Conservation (phyloP, 805 yeast species). For the Wickerhamomyces tratensis region DNA sequence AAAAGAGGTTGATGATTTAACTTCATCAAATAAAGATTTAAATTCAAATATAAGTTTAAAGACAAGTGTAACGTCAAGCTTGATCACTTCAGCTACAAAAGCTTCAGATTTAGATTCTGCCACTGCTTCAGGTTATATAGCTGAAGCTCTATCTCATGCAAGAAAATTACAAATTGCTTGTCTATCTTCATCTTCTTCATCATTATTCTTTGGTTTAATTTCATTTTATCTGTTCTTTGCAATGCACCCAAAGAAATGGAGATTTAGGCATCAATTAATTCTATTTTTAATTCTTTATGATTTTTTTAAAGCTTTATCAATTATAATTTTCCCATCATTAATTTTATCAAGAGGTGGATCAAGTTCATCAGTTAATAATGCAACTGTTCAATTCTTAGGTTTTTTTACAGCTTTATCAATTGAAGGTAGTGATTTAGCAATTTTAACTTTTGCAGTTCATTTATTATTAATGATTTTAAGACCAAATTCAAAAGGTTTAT, state of each 20-base stretch:
- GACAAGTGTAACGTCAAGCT: too few species aligned
- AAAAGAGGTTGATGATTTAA: too few species aligned
- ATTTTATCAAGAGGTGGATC: slow-evolving; percentile 26
- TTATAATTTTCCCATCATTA: slow-evolving; percentile 60
- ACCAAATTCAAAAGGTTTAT: slow-evolving; percentile 56
- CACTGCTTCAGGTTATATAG: too few species aligned
- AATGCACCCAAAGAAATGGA: slow-evolving; percentile 52
- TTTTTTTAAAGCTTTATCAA: slow-evolving; percentile 59
- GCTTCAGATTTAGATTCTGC: too few species aligned
- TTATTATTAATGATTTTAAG: slow-evolving; percentile 64
- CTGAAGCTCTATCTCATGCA: too few species aligned
- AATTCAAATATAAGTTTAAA: too few species aligned
- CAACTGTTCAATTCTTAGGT: slow-evolving; percentile 30
- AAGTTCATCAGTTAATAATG: slow-evolving; percentile 1
- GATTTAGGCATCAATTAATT: slow-evolving; percentile 65
- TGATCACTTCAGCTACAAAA: too few species aligned
- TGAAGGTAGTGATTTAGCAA: slow-evolving; percentile 83
- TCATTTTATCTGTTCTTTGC: slow-evolving; percentile 53
- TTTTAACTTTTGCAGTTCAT: slow-evolving; percentile 74
- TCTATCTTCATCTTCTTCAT: slow-evolving; percentile 37
- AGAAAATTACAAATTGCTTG: slow-evolving; percentile 28
- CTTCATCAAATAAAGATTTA: too few species aligned
- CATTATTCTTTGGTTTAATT: slow-evolving; percentile 43
- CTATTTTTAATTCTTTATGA: slow-evolving; percentile 62
- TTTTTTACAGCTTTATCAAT: slow-evolving; percentile 73